These are phyloP conservation scores for Gossypium arboreum DNA, from an alignment of 345 rosid species.

Conservation along the genomic window DNA sequence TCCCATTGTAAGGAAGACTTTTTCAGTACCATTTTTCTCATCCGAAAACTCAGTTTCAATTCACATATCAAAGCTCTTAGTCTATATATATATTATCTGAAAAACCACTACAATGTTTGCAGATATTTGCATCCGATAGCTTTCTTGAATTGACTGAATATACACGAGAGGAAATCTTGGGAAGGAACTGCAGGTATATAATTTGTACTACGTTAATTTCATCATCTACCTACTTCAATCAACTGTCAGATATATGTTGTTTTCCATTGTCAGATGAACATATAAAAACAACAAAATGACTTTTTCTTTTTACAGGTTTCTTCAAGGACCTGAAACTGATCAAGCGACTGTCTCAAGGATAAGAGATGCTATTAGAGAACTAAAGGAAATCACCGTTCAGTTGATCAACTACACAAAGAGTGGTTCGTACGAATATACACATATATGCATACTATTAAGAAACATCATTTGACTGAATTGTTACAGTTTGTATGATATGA, in stretches of 20 bases:
- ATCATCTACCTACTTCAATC: background rate
- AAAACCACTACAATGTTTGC: slow-evolving; percentile 19
- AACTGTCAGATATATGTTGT: slow-evolving; percentile 11
- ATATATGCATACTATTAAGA: background rate
- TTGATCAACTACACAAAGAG: slow-evolving; percentile 94
- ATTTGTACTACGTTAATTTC: background rate
- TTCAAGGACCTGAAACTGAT: slow-evolving; percentile 98
- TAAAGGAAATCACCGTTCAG: slow-evolving; percentile 88
- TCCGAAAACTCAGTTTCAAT: background rate
- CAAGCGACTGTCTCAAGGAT: slow-evolving; percentile 71
- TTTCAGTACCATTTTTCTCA: background rate
- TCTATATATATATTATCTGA: background rate
- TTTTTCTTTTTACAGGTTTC: slow-evolving; percentile 50
- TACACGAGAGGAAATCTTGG: slow-evolving; percentile 89
- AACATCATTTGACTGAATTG: background rate
- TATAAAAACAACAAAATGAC: slow-evolving; percentile 1
- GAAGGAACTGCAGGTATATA: slow-evolving; percentile 90
- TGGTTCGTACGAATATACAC: slow-evolving; percentile 39
- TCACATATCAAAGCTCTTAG: background rate
- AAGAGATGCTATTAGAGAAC: slow-evolving; percentile 88
- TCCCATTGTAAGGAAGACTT: slow-evolving; percentile 66
- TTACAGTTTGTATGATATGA: slow-evolving; percentile 20
- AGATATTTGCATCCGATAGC: slow-evolving; percentile 98
- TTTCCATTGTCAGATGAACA: slow-evolving; percentile 17
- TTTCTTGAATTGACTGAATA: slow-evolving; percentile 92